These are phyloP conservation scores for Puccinia coronata DNA, from an alignment of 1,284 basidiomycete species.

Conservation along the genomic window DNA sequence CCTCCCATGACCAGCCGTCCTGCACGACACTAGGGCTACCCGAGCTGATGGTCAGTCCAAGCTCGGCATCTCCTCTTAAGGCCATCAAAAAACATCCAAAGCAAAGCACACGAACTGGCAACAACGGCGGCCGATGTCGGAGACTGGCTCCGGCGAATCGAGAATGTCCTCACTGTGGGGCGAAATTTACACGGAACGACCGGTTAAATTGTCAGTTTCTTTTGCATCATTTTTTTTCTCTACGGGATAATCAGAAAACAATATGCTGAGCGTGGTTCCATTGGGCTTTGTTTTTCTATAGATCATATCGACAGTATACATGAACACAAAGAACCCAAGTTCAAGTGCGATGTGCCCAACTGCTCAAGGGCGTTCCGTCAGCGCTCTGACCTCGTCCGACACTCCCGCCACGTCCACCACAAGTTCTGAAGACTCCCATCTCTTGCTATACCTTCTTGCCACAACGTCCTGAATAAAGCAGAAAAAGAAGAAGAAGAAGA, in stretches of 20 bases:
- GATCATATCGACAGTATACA: conserved; percentile 44
- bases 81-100: background rate
- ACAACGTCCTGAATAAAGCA: background rate
- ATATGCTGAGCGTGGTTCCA: background rate
- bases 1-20: background rate
- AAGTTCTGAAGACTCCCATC: background rate
- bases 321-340: conserved; percentile 32
- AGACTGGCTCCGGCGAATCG: conserved; percentile 31
- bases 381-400: conserved; percentile 28
- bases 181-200: conserved; percentile 35
- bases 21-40: background rate
- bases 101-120: conserved; percentile 6
- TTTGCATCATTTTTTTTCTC: background rate
- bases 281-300: background rate
- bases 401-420: conserved; percentile 25
- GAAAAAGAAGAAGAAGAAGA: conserved; percentile 2
- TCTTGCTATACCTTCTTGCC: too few species aligned
- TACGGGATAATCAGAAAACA: background rate
- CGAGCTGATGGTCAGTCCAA: background rate
- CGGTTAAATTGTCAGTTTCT: conserved; percentile 22
- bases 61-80: background rate
- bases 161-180: conserved; percentile 26
- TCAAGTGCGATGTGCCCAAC: conserved; percentile 7
- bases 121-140: conserved; percentile 23
- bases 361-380: conserved; percentile 26